A percentile compares a stretch with the other conserved stretches of the same genome.
Conservation (phyloP, 225 moss, liverwort and hornwort genomes). For the Pleurozium schreberi region DNA sequence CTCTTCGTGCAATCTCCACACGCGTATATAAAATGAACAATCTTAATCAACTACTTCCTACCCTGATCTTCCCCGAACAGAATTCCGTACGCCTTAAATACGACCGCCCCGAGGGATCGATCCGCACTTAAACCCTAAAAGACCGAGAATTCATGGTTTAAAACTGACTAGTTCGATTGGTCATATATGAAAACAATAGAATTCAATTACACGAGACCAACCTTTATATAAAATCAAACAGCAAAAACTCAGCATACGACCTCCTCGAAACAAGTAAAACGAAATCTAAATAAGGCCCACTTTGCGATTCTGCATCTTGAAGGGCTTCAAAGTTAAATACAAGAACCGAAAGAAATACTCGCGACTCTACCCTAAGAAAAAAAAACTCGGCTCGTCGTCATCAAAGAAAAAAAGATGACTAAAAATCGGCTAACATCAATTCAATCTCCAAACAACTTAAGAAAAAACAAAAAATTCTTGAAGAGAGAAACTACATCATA, state of each 20-base stretch:
- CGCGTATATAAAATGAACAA: background rate
- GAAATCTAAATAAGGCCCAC: background rate
- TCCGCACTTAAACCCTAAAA: background rate
- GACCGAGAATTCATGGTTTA: background rate
- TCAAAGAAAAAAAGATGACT: background rate
- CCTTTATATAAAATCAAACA: background rate
- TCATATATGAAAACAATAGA: background rate
- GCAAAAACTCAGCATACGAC: background rate
- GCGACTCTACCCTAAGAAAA: background rate
- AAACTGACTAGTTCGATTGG: background rate
- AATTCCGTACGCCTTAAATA: background rate
- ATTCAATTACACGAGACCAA: background rate
- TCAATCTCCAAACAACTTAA: background rate
- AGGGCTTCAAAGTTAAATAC: background rate
- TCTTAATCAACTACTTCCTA: background rate
- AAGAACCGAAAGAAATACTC: background rate
- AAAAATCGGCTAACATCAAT: background rate
- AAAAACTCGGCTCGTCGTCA: background rate
- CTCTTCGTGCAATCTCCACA: background rate
- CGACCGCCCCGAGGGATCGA: background rate
- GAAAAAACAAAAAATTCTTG: background rate
- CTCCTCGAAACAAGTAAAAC: background rate
- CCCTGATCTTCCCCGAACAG: background rate
- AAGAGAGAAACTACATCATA: background rate
- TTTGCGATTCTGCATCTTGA: background rate